phyloP scores from a whole-genome alignment of 805 yeast species.

The Nakazawaea molendinolei region DNA sequence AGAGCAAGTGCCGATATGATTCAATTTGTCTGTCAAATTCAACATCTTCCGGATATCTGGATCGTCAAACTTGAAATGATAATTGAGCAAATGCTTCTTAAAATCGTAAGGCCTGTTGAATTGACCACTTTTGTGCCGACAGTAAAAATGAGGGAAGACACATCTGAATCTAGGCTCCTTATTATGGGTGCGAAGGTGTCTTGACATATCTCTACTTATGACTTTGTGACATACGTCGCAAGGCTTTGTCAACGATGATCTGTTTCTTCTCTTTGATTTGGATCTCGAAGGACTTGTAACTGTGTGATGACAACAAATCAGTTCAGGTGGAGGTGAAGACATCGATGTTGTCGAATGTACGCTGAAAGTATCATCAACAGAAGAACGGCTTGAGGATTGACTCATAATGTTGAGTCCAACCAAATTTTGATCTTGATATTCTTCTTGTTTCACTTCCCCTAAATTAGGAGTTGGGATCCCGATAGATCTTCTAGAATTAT shows the following conservation, averaged over 20 bases:
- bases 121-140: conserved; percentile 54
- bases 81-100: conserved; percentile 57
- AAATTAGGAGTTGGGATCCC: neutral
- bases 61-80: conserved; percentile 51
- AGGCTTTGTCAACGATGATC: neutral
- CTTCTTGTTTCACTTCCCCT: too few species aligned
- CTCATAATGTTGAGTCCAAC: too few species aligned
- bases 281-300: neutral
- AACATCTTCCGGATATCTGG: conserved; percentile 34
- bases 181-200: conserved; percentile 61
- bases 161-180: conserved; percentile 49
- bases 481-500: neutral
- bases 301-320: too few species aligned
- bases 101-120: conserved; percentile 65
- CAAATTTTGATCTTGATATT: neutral
- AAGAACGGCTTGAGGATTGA: too few species aligned
- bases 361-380: too few species aligned
- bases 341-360: too few species aligned
- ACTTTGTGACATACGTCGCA: conserved; percentile 3
- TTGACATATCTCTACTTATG: conserved; percentile 43
- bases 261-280: neutral
- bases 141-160: conserved; percentile 44
- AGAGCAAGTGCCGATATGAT: conserved; percentile 43
- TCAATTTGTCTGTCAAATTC: conserved; percentile 46
- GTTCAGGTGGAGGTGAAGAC: too few species aligned